Base-by-base conservation (phyloP, 2,329 filamentous ascomycete genomes). In the Colletotrichum ledebouriae region DNA sequence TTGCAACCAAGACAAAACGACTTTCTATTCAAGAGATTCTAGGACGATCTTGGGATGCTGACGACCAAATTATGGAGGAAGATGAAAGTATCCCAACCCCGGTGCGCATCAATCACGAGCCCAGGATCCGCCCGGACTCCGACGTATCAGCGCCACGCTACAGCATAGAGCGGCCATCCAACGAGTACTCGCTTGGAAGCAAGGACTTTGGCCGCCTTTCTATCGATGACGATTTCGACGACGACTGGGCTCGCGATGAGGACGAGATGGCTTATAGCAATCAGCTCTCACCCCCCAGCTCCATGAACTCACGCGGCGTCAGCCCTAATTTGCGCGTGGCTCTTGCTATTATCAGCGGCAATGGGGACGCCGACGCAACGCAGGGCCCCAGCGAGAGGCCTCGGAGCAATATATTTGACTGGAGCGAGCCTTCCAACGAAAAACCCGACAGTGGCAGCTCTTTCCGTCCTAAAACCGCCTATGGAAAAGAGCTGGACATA, bases 401-500 rank as follows among this genome's bases (percentile, higher is more conserved):
- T 2, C 81, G 87, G 69, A 92, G 90, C 77, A 94, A 86, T 72
- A 82, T 94, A 3, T 94, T 94, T 73, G 92, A 94, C 77, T 94
- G 91, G 91, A 89, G 90, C 55, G 92, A 94, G 76, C 85, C 90
- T 13, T 79, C 86, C 29, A 82, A 87, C 67, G 90, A 92, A 25
- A 91, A 89, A 78, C 80, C 83, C 59, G 87, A 90, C 53, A 86
- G 85, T 67, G 86, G 86, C 33, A 84, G 85, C 44, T 85, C 85
- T n/a, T 84, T 85, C 52, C 86, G 92, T 29, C 92, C 92, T 1
- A 90, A 88, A 74, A 94, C 92, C 13, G 90, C 92, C 42, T 91
- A 94, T 75, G 90, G 89, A 13, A 94, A 94, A 78, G 92, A 93
- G 73, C 81, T 88, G 69, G 90, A 94, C 76, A 81, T 86, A 72